Evolutionary conservation across 1,284 basidiomycete species (phyloP), one percentile per base, ranked within the genome.

Genomic region (Xerocomus subilludens): DNA sequence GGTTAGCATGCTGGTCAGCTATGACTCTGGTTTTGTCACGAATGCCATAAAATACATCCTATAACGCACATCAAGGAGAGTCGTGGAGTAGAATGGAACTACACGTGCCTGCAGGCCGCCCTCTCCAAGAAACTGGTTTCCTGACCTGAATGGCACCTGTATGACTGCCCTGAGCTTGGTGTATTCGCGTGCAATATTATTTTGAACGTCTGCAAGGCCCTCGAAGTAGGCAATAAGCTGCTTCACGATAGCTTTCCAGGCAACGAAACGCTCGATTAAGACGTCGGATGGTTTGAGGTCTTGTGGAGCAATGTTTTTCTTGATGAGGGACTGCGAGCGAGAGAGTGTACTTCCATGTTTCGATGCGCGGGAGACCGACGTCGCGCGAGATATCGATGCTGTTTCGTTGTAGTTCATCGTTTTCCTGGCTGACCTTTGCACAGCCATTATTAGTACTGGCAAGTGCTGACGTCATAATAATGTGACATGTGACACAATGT

Each of bases 111-210:
- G 93, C 67, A 98, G 86, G 63, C 96, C 96, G 32, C 95, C 95
- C 84, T 98, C 96, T 51, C 97, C 97, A 21, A 98, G 88, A 84
- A 98, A 98, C 87, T 98, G 96, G 85, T 98, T 98, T 36, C 97
- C 97, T 51, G 96, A 92, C 67, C 94, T 89, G 88, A 99, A 99
- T 5, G 98, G 98, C 4, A 99, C 98, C 85, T 99, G 98, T 79
- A 99, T 98, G 76, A 99, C 96, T 20, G 94, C 96, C n/a, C 94
- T 96, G 67, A 99, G 92, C 85, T 98, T 98, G 64, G 94, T 96
- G 84, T 99, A 91, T 86, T 99, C 98, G 80, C 93, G 93, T 55
- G 97, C 96, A 30, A 96, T 94, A 85, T 98, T 98, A 86, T 96
- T 96, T 87, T 98, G 94, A 73, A 98, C 97, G 83, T 98, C 96